These are phyloP conservation scores for Lithohypha guttulata DNA, from an alignment of 2,329 filamentous ascomycete species.

Conservation along the genomic window DNA sequence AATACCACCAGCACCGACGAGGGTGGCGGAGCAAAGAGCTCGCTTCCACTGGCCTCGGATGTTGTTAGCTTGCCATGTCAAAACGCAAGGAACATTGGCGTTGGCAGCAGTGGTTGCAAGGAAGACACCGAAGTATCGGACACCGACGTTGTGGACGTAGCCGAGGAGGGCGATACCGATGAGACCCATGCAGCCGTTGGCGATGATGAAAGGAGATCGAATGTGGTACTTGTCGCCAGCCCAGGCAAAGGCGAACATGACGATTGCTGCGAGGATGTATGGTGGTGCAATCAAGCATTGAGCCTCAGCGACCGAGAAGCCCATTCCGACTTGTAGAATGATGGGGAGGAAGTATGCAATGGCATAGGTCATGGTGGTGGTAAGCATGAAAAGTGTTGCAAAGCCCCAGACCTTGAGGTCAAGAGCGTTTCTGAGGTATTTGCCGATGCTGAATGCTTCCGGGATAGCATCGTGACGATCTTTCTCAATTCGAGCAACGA, in stretches of 20 bases:
- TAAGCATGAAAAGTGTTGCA: slow-evolving; percentile 39
- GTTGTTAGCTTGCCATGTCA: slow-evolving; percentile 81
- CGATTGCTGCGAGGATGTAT: slow-evolving; percentile 49
- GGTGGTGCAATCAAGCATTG: slow-evolving; percentile 65
- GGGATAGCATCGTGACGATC: slow-evolving; percentile 44
- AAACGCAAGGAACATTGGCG: slow-evolving; percentile 61
- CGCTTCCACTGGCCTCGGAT: slow-evolving; percentile 83
- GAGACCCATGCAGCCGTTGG: slow-evolving; percentile 56
- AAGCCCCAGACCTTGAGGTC: slow-evolving; percentile 49
- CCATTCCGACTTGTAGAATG: slow-evolving; percentile 54
- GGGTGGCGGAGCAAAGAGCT: slow-evolving; percentile 37
- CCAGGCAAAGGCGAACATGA: slow-evolving; percentile 64
- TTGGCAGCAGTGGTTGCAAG: slow-evolving; percentile 66
- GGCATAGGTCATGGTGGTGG: slow-evolving; percentile 63
- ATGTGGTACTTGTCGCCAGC: slow-evolving; percentile 56
- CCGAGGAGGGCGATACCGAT: slow-evolving; percentile 65
- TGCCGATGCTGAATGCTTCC: slow-evolving; percentile 37
- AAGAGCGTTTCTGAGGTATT: slow-evolving; percentile 37
- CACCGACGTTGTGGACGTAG: slow-evolving; percentile 45
- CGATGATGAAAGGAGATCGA: slow-evolving; percentile 61
- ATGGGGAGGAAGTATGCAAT: slow-evolving; percentile 72
- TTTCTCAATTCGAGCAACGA: slow-evolving; percentile 40
- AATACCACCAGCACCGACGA: slow-evolving; percentile 42
- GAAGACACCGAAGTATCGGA: slow-evolving; percentile 66
- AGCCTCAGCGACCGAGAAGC: slow-evolving; percentile 51